Evolutionary conservation across 1,284 basidiomycete genomes (phyloP), one percentile per base, ranked within the genome.

Genomic region (Phellopilus nigrolimitatus): DNA sequence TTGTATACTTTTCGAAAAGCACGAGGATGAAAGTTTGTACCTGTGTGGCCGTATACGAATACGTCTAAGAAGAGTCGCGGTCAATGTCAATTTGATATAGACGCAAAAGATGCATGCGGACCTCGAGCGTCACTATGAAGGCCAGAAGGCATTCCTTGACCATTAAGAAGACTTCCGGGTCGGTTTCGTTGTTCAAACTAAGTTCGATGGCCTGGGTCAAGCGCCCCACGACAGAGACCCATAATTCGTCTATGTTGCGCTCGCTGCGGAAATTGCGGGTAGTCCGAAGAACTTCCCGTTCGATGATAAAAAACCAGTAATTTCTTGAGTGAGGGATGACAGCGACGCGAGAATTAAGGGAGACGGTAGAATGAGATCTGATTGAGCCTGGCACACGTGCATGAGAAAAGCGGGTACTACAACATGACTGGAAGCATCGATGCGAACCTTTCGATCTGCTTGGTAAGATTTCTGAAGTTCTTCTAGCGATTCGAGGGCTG

Each of bases 241-340:
- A 99, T 4, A 99, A 78, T 59, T 97, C 93, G 59, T 99, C 95
- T 0, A 99, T 88, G 58, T 99, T 94, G 30, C 83, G 76, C 60
- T 89, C 83, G 12, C 89, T 90, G 10, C 97, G 81, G 70, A 99
- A 99, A 31, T 74, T 76, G 10, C 80, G 82, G 4, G 93, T 92
- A 0, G 92, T 93, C 59, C 87, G 81, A 4, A 98, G 77, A 0
- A 99, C 95, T 63, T 97, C 88, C 4, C 82, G 85, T 68, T 99
- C 97, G 57, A 99, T 88, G 54, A 99, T 92, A 71, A 99, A 99
- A 70, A 97, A 99, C 0, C 97, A n/a, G 95, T 89, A 56, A 98
- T 91, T 68, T 98, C 91, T 67, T 97, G 87, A 34, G 91, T 86
- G 15, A 97, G 72, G 21, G 79, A 76, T 9, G 71, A 69, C 25